A percentile compares a stretch with the other conserved stretches of the same genome.
Conservation (phyloP, 345 rosid genomes). For the Eucalyptus sp. region DNA sequence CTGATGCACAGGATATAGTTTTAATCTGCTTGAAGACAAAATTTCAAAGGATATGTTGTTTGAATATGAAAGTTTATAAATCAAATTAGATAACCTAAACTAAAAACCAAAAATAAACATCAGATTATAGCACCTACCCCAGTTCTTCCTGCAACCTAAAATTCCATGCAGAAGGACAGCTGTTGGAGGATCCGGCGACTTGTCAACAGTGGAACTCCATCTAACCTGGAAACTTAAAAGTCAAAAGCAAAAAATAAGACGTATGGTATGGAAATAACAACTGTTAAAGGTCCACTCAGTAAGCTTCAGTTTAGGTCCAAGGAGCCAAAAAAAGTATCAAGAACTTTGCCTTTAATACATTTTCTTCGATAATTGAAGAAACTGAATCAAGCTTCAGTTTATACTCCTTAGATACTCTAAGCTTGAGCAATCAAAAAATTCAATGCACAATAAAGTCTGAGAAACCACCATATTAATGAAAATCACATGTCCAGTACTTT, state of each 20-base stretch:
- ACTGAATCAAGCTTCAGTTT: neutral
- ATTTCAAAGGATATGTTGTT: neutral
- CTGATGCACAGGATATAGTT: neutral
- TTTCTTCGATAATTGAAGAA: neutral
- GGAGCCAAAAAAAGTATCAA: neutral
- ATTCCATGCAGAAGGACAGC: conserved; percentile 94
- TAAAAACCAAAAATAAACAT: neutral
- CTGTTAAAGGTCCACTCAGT: neutral
- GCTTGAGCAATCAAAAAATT: neutral
- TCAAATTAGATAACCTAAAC: neutral
- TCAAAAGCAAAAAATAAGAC: neutral
- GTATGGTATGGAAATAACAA: neutral
- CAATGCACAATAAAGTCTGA: neutral
- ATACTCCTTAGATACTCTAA: neutral
- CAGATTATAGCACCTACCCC: conserved; percentile 45
- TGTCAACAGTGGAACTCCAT: conserved; percentile 59
- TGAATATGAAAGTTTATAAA: neutral
- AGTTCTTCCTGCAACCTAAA: conserved; percentile 81
- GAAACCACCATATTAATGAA: neutral
- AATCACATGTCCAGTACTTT: neutral
- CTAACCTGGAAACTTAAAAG: conserved; percentile 40
- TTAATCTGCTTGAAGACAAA: neutral
- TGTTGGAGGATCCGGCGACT: conserved; percentile 83
- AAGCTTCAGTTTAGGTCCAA: neutral
- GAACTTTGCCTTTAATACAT: neutral